Evolutionary conservation across 2,329 filamentous ascomycete species (phyloP), one percentile per base, ranked within the genome.

Genomic region (Nemania sp.): DNA sequence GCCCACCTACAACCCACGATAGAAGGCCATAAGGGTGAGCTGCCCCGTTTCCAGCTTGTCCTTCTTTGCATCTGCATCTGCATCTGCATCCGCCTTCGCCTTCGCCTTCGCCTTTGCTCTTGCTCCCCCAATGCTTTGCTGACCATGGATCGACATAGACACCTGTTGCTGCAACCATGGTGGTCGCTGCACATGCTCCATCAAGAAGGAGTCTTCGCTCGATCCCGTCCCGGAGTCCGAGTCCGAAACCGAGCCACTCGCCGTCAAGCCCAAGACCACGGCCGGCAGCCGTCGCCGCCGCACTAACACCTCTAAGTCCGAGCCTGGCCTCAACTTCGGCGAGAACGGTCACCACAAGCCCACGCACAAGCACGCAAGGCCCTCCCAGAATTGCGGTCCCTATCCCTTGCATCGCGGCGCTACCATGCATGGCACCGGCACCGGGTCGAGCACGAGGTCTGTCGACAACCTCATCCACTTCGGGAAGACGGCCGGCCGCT

Each of bases 151-250:
- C 61, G 12, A 22, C 60, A 52, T 73, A 83, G 83, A 85, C 64
- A 86, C 81, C 63, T 89, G 86, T 70, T 87, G 83, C 72, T 88
- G 85, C 71, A 87, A 86, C 69, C 85, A 88, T 64, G 86, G 85
- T 59, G 83, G 80, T 40, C 80, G 80, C 63, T 89, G 86, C 75
- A 81, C 82, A 49, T 89, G 86, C 70, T 77, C 78, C 51, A 71
- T 80, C 66, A 87, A 86, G 73, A 86, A 83, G 70, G 84, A 87
- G 64, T 73, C 74, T 61, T 60, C 66, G n/a, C 77, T 86, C 54
- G 83, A 86, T 64, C 81, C 83, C 1, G 83, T 87, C 14, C 83
- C 81, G 49, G 84, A 88, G 69, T 83, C 82, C 57, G 80, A 84
- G 65, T 81, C 82, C 56, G 79, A 86, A 60, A 72, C 75, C 56